These are phyloP conservation scores for Pichia inconspicua DNA, from an alignment of 1,139 yeast species.

Conservation along the genomic window DNA sequence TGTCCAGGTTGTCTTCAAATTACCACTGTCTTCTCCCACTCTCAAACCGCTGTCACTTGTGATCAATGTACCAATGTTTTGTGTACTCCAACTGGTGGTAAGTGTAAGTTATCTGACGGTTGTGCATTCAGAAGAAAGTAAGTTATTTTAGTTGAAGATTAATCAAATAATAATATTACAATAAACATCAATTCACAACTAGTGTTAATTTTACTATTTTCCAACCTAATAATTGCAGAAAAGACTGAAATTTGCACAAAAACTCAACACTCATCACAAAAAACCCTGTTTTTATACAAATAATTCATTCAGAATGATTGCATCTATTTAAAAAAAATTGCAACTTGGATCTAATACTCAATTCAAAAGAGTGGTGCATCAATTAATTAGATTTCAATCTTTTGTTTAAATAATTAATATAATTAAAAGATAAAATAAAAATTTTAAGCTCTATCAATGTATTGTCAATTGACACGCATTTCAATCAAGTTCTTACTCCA, in stretches of 20 bases:
- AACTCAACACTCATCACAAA: not conserved
- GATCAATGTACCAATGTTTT: conserved; percentile 97
- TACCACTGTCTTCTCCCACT: conserved; percentile 99
- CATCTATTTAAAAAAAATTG: not conserved
- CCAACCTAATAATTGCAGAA: not conserved
- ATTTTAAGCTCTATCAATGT: not conserved
- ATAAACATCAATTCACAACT: not conserved
- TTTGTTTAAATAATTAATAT: conserved; percentile 1
- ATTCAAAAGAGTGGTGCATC: not conserved
- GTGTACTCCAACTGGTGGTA: conserved; percentile 99
- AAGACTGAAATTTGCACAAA: not conserved
- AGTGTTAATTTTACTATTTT: not conserved
- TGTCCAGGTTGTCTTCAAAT: conserved; percentile 99
- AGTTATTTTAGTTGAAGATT: conserved; percentile 22
- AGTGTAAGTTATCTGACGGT: conserved; percentile 98
- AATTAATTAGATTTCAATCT: not conserved
- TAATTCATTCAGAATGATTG: not conserved
- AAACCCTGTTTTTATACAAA: not conserved
- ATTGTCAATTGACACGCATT: too few species aligned
- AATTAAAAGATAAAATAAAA: not conserved
- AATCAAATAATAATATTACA: not conserved
- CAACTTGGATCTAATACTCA: not conserved
- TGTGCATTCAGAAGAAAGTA: conserved; percentile 99
- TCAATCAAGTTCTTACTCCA: too few species aligned
- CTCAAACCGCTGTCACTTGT: conserved; percentile 99